These are phyloP conservation scores for Beauveria sp. DNA, from an alignment of 2,329 filamentous ascomycete species.

Conservation along the genomic window DNA sequence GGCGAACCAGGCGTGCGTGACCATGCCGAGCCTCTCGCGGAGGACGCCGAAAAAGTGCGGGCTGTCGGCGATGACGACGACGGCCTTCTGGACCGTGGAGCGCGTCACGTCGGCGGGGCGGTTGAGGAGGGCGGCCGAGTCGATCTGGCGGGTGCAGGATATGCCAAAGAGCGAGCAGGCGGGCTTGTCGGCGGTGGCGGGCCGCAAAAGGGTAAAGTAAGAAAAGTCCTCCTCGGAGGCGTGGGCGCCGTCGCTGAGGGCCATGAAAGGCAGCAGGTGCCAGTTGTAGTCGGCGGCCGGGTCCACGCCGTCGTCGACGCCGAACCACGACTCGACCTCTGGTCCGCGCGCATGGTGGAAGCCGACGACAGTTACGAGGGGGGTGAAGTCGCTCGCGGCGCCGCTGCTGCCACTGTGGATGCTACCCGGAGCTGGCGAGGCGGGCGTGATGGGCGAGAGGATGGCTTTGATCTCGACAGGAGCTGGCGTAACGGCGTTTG, in stretches of 20 bases:
- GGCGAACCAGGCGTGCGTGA: constrained; percentile 93
- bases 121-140: constrained; percentile 67
- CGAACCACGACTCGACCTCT: constrained; percentile 90
- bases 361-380: constrained; percentile 71
- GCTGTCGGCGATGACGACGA: constrained; percentile 88
- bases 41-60: constrained; percentile 87
- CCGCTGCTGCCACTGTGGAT: constrained; percentile 20
- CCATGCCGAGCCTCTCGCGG: constrained; percentile 79
- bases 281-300: constrained; percentile 81
- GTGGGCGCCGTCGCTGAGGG: constrained; percentile 90
- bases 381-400: constrained; percentile 39
- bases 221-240: constrained; percentile 92
- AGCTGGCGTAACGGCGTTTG: neutral
- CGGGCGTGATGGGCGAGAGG: constrained; percentile 25
- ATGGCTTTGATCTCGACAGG: constrained; percentile 18
- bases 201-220: constrained; percentile 84
- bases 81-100: constrained; percentile 94
- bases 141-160: constrained; percentile 86
- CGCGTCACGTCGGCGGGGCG: constrained; percentile 86
- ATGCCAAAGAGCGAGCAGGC: constrained; percentile 90
- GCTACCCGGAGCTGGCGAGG: constrained; percentile 22
- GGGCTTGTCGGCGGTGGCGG: constrained; percentile 43
- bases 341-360: constrained; percentile 83
- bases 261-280: constrained; percentile 91
- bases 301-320: constrained; percentile 52